Evolutionary conservation across 164 flowering plant species (phyloP).

Genomic region (Vitis amurensis): DNA sequence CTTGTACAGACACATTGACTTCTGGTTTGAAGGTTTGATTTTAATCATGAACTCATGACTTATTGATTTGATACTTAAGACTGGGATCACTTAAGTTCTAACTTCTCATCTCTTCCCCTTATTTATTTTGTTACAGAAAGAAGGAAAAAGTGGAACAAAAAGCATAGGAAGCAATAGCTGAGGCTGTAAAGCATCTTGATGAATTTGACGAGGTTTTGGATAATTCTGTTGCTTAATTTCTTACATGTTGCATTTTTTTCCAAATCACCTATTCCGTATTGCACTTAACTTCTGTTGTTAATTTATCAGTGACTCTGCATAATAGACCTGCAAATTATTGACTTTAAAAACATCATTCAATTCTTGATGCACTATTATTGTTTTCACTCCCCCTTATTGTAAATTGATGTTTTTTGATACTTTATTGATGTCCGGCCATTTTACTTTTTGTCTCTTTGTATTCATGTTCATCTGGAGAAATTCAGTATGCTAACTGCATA

Average conservation of each 20-base stretch:
- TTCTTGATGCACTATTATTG: background rate
- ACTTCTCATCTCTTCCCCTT: slow-evolving; percentile 4
- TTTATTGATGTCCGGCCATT: background rate
- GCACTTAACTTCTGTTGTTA: no score
- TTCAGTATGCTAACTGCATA: background rate
- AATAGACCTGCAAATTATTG: background rate
- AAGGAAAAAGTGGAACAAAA: slow-evolving; percentile 92
- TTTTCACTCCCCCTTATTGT: background rate
- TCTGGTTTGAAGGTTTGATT: slow-evolving; percentile 78
- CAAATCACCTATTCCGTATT: no score
- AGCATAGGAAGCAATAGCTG: slow-evolving; percentile 81
- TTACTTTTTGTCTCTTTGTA: background rate
- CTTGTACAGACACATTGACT: slow-evolving; percentile 71
- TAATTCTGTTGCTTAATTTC: background rate
- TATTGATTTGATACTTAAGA: background rate
- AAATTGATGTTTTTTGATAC: background rate
- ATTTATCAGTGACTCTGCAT: no score
- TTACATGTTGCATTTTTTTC: background rate
- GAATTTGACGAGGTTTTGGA: slow-evolving; percentile 79
- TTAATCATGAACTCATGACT: background rate
- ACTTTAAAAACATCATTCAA: background rate
- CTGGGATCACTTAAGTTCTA: background rate
- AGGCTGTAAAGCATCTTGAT: slow-evolving; percentile 73
- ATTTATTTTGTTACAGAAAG: slow-evolving; percentile 45
- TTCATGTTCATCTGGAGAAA: background rate